phyloP scores from a whole-genome alignment of 345 rosid species.

The Iberis pinnata region DNA sequence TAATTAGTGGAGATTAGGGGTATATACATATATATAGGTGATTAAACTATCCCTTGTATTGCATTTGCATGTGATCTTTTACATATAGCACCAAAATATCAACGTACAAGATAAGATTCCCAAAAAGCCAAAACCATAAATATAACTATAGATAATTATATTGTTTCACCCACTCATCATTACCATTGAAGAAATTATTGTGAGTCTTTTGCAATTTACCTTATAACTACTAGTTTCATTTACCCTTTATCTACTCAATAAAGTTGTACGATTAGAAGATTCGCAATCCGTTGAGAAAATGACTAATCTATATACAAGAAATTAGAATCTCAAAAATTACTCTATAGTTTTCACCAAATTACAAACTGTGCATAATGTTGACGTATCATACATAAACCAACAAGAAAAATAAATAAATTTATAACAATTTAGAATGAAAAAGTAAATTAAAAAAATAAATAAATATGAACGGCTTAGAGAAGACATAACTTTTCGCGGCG shows the following conservation, averaged over 20 bases:
- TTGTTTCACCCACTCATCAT: too few relatives aligned
- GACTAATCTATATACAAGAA: neutral
- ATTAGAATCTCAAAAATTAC: neutral
- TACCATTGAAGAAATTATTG: too few relatives aligned
- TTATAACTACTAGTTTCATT: neutral
- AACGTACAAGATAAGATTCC: neutral
- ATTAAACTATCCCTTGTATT: neutral
- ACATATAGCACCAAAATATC: neutral
- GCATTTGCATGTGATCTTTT: conserved; percentile 22
- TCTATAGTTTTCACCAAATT: conserved; percentile 13
- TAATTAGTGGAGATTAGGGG: too few relatives aligned
- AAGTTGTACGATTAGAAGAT: neutral
- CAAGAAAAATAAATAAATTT: neutral
- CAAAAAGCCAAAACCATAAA: neutral
- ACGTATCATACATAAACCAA: conserved; percentile 2
- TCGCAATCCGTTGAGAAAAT: neutral
- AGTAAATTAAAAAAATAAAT: neutral
- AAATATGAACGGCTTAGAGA: conserved; percentile 67
- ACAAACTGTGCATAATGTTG: conserved; percentile 11
- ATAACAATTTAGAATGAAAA: neutral
- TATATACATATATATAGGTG: too few relatives aligned
- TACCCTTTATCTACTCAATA: neutral
- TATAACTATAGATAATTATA: conserved; percentile 12
- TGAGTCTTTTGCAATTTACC: conserved; percentile 8
- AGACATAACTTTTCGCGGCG: conserved; percentile 67